Percentiles rank a stretch among this genome's conserved stretches.
Evolutionary conservation across 805 yeast genomes (phyloP).

Genomic region (Candida tammaniensis): DNA sequence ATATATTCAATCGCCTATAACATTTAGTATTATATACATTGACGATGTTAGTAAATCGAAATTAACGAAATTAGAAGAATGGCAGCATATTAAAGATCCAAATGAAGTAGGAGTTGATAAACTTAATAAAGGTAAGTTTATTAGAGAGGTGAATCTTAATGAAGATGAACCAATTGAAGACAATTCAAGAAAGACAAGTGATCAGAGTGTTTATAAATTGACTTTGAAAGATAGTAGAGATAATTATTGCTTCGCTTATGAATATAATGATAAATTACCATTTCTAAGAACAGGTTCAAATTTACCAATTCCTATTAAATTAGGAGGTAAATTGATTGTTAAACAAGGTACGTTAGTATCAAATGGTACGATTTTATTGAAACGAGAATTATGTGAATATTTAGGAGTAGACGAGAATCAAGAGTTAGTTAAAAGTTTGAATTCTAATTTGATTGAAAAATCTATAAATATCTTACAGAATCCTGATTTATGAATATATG

Average conservation of each 20-base stretch:
- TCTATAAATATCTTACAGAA: conserved; percentile 37
- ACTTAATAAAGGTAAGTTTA: conserved; percentile 33
- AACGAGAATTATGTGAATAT: conserved; percentile 28
- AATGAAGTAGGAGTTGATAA: conserved; percentile 61
- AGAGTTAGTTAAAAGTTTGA: conserved; percentile 25
- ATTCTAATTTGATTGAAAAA: conserved; percentile 33
- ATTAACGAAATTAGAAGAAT: conserved; percentile 52
- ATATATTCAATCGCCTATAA: conserved; percentile 15
- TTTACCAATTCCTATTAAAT: conserved; percentile 38
- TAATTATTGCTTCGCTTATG: conserved; percentile 55
- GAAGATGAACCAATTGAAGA: conserved; percentile 29
- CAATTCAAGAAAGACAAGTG: not conserved
- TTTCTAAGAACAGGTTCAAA: conserved; percentile 39
- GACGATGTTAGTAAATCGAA: conserved; percentile 53
- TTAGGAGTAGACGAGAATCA: conserved; percentile 25
- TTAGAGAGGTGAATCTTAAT: conserved; percentile 46
- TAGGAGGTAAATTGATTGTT: conserved; percentile 60
- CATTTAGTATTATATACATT: conserved; percentile 57
- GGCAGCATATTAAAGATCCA: conserved; percentile 52
- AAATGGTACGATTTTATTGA: conserved; percentile 45
- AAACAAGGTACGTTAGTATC: conserved; percentile 45
- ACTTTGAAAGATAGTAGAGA: conserved; percentile 55
- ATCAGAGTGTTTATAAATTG: conserved; percentile 40
- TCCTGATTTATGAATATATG: conserved; percentile 15
- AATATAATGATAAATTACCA: conserved; percentile 45